Conservation (phyloP, 495 filamentous ascomycete genomes). For the Xylaria acuta region DNA sequence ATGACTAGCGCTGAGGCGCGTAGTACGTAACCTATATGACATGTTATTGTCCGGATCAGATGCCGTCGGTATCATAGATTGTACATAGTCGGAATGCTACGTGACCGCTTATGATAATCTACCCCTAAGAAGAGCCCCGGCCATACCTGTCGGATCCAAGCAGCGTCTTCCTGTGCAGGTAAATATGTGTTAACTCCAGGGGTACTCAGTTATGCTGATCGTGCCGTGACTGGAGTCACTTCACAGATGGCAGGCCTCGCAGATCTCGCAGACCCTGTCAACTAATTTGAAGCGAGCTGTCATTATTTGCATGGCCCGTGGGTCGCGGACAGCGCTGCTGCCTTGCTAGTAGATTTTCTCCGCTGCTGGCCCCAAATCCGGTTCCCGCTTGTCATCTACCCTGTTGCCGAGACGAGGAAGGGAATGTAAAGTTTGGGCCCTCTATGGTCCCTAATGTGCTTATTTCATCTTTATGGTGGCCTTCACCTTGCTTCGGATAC, state of each 20-base stretch:
- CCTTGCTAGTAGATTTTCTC: not conserved
- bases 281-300: not conserved
- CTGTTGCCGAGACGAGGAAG: not conserved
- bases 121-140: not conserved
- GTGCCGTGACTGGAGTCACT: not conserved
- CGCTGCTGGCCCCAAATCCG: not conserved
- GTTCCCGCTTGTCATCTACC: not conserved
- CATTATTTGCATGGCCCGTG: not conserved
- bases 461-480: not conserved
- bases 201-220: not conserved
- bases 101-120: not conserved
- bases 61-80: not conserved
- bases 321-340: not conserved
- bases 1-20: not conserved
- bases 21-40: not conserved
- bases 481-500: not conserved
- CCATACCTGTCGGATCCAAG: not conserved
- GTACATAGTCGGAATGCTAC: not conserved
- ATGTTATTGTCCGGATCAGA: not conserved
- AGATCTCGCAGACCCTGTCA: not conserved
- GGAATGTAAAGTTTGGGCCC: not conserved
- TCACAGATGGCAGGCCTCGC: not conserved
- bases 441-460: not conserved
- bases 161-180: not conserved
- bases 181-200: not conserved